A percentile compares a stretch with the other conserved stretches of the same genome.
Conservation (phyloP, 129 eudicot genomes). For the Erigeron canadensis region DNA sequence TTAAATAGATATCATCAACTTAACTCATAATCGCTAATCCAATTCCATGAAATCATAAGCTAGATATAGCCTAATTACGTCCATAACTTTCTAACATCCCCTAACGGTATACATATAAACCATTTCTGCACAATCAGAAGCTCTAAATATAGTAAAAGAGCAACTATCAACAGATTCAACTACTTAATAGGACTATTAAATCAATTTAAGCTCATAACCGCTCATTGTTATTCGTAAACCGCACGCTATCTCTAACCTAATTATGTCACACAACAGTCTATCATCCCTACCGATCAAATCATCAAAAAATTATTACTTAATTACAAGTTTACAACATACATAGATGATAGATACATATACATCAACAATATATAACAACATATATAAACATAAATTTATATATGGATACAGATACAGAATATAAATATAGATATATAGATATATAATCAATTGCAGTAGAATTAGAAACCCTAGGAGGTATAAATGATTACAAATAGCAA, state of each 20-base stretch:
- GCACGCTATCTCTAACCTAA: conserved; percentile 13
- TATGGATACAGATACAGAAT: no score
- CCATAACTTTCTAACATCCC: no score
- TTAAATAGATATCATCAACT: no score
- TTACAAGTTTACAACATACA: background rate
- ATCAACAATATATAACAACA: background rate
- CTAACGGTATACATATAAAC: no score
- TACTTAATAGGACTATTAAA: background rate
- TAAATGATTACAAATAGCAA: conserved; percentile 68
- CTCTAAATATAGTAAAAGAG: no score
- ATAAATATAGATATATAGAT: background rate
- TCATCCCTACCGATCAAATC: conserved; percentile 4
- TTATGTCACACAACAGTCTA: conserved; percentile 4
- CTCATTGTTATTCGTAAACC: no score
- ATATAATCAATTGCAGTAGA: conserved; percentile 1
- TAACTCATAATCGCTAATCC: no score
- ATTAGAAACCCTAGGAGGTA: conserved; percentile 35
- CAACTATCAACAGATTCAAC: no score
- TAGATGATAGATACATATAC: background rate
- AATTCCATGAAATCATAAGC: no score
- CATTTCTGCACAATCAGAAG: no score
- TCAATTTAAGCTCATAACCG: background rate
- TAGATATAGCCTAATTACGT: no score
- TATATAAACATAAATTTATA: no score
- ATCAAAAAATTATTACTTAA: conserved; percentile 23